phyloP scores from a whole-genome alignment of 805 yeast genomes.

The Candida patagonica region DNA sequence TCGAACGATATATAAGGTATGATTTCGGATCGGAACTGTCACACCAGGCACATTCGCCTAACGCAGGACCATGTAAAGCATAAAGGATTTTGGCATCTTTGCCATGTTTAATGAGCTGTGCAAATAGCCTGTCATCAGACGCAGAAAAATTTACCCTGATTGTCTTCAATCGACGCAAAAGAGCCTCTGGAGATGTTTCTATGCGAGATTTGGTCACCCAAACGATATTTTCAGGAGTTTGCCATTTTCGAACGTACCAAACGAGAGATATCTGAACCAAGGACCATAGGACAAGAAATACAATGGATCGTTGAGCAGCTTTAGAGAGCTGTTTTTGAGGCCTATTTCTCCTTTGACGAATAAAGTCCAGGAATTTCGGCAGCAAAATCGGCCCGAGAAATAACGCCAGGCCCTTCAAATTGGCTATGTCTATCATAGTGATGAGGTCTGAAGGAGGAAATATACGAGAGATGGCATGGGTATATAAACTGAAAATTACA shows the following conservation, averaged over 20 bases:
- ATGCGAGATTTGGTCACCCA: conserved; percentile 12
- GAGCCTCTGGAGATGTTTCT: conserved; percentile 15
- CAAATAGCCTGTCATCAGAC: conserved; percentile 9
- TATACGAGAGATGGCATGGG: no score
- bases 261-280: background rate
- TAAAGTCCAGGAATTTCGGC: background rate
- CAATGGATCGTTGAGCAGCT: background rate
- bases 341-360: background rate
- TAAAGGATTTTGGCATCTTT: conserved; percentile 14
- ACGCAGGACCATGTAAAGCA: conserved; percentile 17
- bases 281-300: background rate
- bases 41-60: conserved; percentile 19
- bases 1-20: conserved; percentile 14
- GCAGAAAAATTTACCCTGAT: conserved; percentile 4
- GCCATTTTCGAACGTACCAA: background rate
- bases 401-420: background rate
- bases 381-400: background rate
- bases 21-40: conserved; percentile 7
- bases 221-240: conserved; percentile 11
- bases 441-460: no score
- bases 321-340: background rate
- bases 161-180: conserved; percentile 10
- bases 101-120: conserved; percentile 9
- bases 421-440: background rate
- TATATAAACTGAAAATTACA: no score